Evolutionary conservation across 495 filamentous ascomycete species (phyloP).

Genomic region (Arthonia radiata): DNA sequence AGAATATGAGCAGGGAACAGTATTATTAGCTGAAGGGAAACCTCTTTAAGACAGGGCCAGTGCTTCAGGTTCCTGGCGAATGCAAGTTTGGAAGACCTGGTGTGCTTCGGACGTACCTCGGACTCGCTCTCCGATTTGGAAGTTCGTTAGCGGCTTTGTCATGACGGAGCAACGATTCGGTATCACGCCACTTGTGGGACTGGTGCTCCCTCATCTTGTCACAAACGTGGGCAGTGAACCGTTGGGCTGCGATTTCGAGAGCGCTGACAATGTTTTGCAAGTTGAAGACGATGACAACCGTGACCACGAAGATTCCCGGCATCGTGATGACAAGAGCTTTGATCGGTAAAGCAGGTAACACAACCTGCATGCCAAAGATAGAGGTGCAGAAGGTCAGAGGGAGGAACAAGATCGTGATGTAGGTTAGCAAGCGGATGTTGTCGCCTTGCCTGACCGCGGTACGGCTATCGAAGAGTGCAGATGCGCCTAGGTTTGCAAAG

Average conservation of each 20-base stretch:
- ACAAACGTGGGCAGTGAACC: background rate
- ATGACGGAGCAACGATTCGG: background rate
- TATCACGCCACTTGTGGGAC: background rate
- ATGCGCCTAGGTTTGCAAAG: too few species aligned
- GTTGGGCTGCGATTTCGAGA: background rate
- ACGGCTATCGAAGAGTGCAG: constrained; percentile 5
- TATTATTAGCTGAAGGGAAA: too few species aligned
- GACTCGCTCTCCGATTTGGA: background rate
- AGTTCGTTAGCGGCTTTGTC: background rate
- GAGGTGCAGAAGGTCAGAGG: constrained; percentile 21
- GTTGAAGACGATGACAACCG: background rate
- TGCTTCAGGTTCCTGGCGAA: too few species aligned
- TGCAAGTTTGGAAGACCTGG: too few species aligned
- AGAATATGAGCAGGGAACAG: too few species aligned
- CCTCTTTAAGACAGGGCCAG: too few species aligned
- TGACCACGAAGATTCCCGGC: background rate
- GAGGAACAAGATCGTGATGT: constrained; percentile 24
- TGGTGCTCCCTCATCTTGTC: background rate
- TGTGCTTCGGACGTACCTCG: background rate
- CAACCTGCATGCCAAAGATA: constrained; percentile 17
- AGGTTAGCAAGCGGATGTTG: constrained; percentile 2
- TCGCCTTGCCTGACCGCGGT: constrained; percentile 3
- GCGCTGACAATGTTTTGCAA: background rate
- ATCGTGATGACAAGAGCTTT: background rate
- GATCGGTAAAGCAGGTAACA: background rate